These are phyloP conservation scores for Starmerella gropengiesseri DNA, from an alignment of 805 yeast genomes.

Conservation along the genomic window DNA sequence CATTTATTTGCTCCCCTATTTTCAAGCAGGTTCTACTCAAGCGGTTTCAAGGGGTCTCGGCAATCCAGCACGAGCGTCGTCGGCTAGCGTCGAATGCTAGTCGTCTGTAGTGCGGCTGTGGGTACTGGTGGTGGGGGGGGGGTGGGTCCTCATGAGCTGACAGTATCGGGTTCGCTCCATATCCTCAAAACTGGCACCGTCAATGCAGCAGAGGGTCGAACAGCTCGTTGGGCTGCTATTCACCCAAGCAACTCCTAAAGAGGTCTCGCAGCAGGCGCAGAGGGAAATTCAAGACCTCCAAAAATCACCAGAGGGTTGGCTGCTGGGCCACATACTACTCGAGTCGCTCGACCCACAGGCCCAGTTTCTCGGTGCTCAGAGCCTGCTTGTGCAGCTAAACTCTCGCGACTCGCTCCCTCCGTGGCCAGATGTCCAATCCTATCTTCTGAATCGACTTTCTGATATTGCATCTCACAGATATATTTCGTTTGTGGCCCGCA, in stretches of 20 bases:
- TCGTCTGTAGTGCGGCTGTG: too few species aligned
- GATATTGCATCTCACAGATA: constrained; percentile 1
- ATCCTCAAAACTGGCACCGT: too few species aligned
- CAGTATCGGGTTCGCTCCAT: too few species aligned
- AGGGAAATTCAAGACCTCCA: constrained; percentile 48
- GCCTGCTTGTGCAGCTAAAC: constrained; percentile 45
- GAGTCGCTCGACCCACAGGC: constrained; percentile 27
- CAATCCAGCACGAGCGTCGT: too few species aligned
- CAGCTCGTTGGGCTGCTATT: constrained; percentile 16
- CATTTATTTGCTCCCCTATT: neutral
- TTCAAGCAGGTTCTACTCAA: too few species aligned
- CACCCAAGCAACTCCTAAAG: constrained; percentile 9
- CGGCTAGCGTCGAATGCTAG: too few species aligned
- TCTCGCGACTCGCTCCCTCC: constrained; percentile 11
- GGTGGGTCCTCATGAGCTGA: too few species aligned
- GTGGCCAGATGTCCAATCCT: constrained; percentile 13
- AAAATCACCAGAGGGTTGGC: constrained; percentile 44
- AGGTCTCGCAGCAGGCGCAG: constrained; percentile 32
- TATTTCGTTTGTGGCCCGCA: constrained; percentile 40
- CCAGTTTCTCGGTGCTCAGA: constrained; percentile 72
- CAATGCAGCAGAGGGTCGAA: too few species aligned
- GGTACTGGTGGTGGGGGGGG: too few species aligned
- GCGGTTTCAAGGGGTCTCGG: too few species aligned
- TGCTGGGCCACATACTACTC: constrained; percentile 47
- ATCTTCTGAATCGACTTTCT: constrained; percentile 2